Base-by-base conservation (phyloP, 371 early-diverging fungal genomes). In the Mucor velutinosus region DNA sequence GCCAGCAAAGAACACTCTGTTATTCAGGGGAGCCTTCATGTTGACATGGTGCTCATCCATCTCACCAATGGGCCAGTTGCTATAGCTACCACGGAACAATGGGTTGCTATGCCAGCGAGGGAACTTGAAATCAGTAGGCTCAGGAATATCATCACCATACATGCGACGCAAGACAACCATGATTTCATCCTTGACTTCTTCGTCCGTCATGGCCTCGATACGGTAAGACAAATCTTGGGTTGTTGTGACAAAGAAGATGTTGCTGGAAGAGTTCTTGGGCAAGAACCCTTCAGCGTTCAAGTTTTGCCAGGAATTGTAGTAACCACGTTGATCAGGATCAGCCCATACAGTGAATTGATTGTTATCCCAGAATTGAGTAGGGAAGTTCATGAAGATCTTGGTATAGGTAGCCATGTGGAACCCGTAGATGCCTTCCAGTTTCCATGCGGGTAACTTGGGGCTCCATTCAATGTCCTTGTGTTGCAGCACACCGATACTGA, bases 351-450 rank as follows among this genome's bases (percentile, higher is more conserved):
- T 64, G 65, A 71, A 81, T 55, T 83, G 81, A 27, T 67, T 74
- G 35, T 83, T 76, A 25, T 76, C 79, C 83, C 83, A 83, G 76
- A 81, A 83, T 37, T 80, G 71, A 10, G 60, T 21, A 10, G 79
- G 79, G 56, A 81, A 83, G 61, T 77, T 77, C 57, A 83, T 39
- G 55, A 83, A 83, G 64, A 83, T 81, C 51, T 83, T 83, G 60
- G 77, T 75, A 45, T 83, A 83, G 11, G 83, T 83, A 19, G 83
- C 83, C 81, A 83, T 81, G 35, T 83, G 76, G 64, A 83, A 83
- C 4, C 74, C 78, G 58, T 67, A 76, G 27, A 83, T 53, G 27
- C 81, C 83, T 62, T 81, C 81, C 17, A 68, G 39, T 39, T 83
- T 83, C 83, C 83, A 83, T 2, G 62, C 74, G 33, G 83, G 83